phyloP scores from a whole-genome alignment of 768 basidiomycete genomes.

The Nidularia sp. region DNA sequence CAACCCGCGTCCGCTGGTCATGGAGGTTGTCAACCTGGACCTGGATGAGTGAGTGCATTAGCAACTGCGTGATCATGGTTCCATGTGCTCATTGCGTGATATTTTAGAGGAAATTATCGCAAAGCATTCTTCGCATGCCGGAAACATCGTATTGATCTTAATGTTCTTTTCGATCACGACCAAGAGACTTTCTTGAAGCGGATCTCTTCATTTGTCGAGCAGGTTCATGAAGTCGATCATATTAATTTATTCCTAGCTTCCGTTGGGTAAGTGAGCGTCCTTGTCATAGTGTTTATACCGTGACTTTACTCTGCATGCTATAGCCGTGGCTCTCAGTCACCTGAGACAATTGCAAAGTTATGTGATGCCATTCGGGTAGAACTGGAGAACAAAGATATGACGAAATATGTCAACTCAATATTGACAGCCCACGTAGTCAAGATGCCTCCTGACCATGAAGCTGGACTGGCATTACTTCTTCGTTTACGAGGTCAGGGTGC shows the following conservation, averaged over 20 bases:
- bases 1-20: conserved; percentile 86
- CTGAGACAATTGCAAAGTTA: conserved; percentile 59
- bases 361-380: conserved; percentile 76
- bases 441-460: conserved; percentile 85
- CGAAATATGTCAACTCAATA: conserved; percentile 85
- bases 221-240: conserved; percentile 86
- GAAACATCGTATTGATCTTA: conserved; percentile 90
- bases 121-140: conserved; percentile 90
- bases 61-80: neutral
- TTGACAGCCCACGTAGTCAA: conserved; percentile 93
- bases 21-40: conserved; percentile 77
- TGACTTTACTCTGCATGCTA: conserved; percentile 1
- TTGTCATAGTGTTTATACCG: neutral
- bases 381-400: conserved; percentile 67
- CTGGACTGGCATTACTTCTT: conserved; percentile 71
- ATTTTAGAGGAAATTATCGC: conserved; percentile 64
- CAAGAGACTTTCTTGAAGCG: conserved; percentile 59
- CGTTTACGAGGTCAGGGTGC: conserved; percentile 76
- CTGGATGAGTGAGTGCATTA: conserved; percentile 58
- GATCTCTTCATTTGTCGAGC: conserved; percentile 70
- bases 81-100: neutral
- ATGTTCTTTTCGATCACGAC: conserved; percentile 81
- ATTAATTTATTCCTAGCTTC: conserved; percentile 89
- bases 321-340: conserved; percentile 57
- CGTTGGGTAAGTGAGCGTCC: conserved; percentile 56